phyloP scores from a whole-genome alignment of 2,329 filamentous ascomycete genomes.

The Escovopsis sp. region DNA sequence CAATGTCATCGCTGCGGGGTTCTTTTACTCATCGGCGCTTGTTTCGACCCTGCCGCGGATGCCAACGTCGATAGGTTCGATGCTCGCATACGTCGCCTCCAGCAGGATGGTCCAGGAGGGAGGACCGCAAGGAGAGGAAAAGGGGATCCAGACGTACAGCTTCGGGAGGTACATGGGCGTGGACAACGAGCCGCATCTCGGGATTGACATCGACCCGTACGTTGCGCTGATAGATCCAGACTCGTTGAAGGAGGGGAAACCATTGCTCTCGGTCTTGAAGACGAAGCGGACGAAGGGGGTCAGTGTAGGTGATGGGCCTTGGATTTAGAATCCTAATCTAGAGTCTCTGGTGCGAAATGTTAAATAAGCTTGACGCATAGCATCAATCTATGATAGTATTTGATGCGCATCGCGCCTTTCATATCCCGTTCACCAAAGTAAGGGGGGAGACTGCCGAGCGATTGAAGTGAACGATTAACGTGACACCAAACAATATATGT shows the following conservation, averaged over 20 bases:
- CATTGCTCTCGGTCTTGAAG: too few relatives aligned
- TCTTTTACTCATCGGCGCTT: slow-evolving; percentile 27
- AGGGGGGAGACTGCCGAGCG: too few relatives aligned
- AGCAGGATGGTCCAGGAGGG: slow-evolving; percentile 23
- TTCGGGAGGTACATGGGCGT: slow-evolving; percentile 35
- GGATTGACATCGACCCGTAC: slow-evolving; percentile 34
- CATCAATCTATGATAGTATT: too few relatives aligned
- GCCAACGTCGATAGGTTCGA: slow-evolving; percentile 34
- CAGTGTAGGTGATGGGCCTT: too few relatives aligned
- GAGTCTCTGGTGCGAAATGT: too few relatives aligned
- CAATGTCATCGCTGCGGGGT: slow-evolving; percentile 27
- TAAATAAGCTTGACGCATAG: too few relatives aligned
- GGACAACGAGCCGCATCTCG: slow-evolving; percentile 32
- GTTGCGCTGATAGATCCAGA: slow-evolving; percentile 16
- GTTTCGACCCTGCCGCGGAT: slow-evolving; percentile 32
- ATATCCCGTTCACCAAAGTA: too few relatives aligned
- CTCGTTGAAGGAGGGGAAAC: background rate
- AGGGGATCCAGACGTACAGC: slow-evolving; percentile 19
- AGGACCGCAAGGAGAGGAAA: background rate
- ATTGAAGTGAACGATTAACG: too few relatives aligned
- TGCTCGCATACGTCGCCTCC: slow-evolving; percentile 32
- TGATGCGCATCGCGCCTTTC: too few relatives aligned
- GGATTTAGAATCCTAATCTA: too few relatives aligned
- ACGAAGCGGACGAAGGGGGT: too few relatives aligned
- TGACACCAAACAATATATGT: too few relatives aligned